A percentile compares a stretch with the other conserved stretches of the same genome.
These are phyloP conservation scores for Darksidea phi DNA, from an alignment of 495 filamentous ascomycete genomes.

Conservation along the genomic window DNA sequence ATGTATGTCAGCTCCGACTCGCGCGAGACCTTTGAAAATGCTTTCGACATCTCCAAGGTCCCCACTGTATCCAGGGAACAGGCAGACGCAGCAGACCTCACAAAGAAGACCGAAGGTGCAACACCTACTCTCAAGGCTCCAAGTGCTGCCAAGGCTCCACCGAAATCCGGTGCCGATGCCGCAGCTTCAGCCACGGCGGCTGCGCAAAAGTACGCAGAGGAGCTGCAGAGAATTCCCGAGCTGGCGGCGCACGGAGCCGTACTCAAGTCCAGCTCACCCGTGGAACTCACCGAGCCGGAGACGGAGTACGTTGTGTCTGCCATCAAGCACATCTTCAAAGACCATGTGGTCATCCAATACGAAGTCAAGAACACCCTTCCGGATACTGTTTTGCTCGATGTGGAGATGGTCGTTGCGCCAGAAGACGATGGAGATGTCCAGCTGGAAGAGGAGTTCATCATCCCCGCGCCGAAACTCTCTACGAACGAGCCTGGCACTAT, in stretches of 20 bases:
- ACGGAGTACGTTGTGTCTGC: slow-evolving; percentile 92
- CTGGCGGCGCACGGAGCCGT: slow-evolving; percentile 82
- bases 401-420: slow-evolving; percentile 82
- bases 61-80: slow-evolving; percentile 96
- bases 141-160: slow-evolving; percentile 71
- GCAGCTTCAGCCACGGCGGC: slow-evolving; percentile 69
- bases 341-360: slow-evolving; percentile 94
- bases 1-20: slow-evolving; percentile 94
- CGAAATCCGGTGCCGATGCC: slow-evolving; percentile 67
- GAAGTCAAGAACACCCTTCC: slow-evolving; percentile 97
- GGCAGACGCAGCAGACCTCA: slow-evolving; percentile 93
- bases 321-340: slow-evolving; percentile 96
- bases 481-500: slow-evolving; percentile 86
- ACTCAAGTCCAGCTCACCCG: slow-evolving; percentile 81
- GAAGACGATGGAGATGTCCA: slow-evolving; percentile 66
- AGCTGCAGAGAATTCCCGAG: slow-evolving; percentile 85
- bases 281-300: slow-evolving; percentile 93
- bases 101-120: slow-evolving; percentile 88
- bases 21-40: slow-evolving; percentile 74
- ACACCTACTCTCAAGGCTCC: slow-evolving; percentile 95
- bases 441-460: slow-evolving; percentile 86
- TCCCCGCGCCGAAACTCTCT: slow-evolving; percentile 75
- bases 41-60: slow-evolving; percentile 87
- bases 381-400: slow-evolving; percentile 84
- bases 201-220: slow-evolving; percentile 81